Evolutionary conservation across 768 basidiomycete species (phyloP).

Genomic region (Trametopsis cervina): DNA sequence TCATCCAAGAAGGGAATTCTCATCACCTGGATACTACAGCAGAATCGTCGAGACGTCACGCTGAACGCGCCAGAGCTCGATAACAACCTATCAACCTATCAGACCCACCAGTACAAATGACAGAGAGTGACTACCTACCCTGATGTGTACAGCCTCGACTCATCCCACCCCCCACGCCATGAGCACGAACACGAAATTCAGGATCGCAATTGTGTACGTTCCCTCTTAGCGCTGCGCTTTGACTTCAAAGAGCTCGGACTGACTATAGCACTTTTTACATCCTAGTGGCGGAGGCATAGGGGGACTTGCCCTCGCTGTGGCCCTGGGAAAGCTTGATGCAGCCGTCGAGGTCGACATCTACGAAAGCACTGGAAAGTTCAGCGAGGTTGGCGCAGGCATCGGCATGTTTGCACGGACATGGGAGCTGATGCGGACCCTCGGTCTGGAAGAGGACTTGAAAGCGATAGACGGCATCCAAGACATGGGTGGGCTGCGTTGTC

Average conservation of each 20-base stretch:
- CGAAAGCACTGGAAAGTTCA: background rate
- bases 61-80: too few relatives aligned
- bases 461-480: background rate
- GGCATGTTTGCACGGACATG: background rate
- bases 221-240: background rate
- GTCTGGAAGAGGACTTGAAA: constrained; percentile 1
- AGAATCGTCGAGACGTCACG: too few relatives aligned
- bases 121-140: too few relatives aligned
- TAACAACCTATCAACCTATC: too few relatives aligned
- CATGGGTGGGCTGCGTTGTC: too few relatives aligned
- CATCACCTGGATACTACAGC: too few relatives aligned
- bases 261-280: background rate
- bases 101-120: too few relatives aligned
- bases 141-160: too few relatives aligned
- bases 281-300: constrained; percentile 7
- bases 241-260: too few relatives aligned
- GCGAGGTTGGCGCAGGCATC: constrained; percentile 6
- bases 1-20: too few relatives aligned
- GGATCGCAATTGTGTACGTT: background rate
- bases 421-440: background rate
- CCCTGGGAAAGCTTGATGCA: background rate
- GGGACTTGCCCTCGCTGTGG: background rate
- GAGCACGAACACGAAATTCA: background rate
- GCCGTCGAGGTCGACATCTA: background rate
- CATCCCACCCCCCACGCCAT: too few relatives aligned